Evolutionary conservation across 768 basidiomycete genomes (phyloP).

Genomic region (Paxillus ammoniavirescens): DNA sequence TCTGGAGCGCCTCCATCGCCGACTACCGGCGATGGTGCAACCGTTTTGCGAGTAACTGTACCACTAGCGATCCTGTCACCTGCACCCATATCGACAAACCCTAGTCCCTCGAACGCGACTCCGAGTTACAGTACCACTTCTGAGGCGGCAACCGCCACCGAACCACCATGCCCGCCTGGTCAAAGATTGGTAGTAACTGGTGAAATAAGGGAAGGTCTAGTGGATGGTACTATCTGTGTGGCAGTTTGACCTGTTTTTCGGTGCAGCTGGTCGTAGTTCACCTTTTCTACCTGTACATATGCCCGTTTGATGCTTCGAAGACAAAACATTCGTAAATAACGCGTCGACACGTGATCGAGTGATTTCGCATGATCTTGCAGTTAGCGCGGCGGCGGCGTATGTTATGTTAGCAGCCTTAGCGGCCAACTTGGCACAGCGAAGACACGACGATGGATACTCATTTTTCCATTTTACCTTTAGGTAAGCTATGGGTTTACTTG

Average conservation of each 20-base stretch:
- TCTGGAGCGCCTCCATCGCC: neutral
- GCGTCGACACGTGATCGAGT: conserved; percentile 12
- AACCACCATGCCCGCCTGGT: conserved; percentile 15
- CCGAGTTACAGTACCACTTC: neutral
- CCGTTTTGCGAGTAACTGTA: neutral
- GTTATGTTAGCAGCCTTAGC: neutral
- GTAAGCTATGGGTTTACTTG: conserved; percentile 6
- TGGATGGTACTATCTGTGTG: conserved; percentile 12
- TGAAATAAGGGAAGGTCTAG: neutral
- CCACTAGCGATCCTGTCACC: neutral
- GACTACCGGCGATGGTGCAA: neutral
- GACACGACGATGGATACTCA: conserved; percentile 26
- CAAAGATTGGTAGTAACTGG: conserved; percentile 1
- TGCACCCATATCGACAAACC: neutral
- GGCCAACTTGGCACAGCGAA: neutral
- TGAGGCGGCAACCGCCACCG: neutral
- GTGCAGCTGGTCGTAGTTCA: neutral
- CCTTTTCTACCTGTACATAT: conserved; percentile 17
- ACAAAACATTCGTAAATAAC: conserved; percentile 18
- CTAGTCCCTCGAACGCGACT: neutral
- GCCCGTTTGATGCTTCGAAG: neutral
- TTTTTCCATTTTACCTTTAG: conserved; percentile 28
- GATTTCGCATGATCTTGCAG: neutral
- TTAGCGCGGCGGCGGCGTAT: too few species aligned
- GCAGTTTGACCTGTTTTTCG: neutral